These are phyloP conservation scores for Russula abietina DNA, from an alignment of 768 basidiomycete species.

Conservation along the genomic window DNA sequence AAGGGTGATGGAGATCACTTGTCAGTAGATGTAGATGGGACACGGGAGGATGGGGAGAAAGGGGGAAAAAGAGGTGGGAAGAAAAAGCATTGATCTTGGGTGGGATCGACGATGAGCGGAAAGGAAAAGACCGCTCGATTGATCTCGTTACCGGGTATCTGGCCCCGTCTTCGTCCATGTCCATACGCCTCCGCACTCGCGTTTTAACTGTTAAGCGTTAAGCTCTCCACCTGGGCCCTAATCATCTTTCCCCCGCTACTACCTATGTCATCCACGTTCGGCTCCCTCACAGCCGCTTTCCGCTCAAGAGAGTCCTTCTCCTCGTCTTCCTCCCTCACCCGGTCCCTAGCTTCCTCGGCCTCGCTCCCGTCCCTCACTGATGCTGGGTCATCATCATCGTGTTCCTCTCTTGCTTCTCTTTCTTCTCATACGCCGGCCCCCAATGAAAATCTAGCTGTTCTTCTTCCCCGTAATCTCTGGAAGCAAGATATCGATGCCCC, in stretches of 20 bases:
- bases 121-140: constrained; percentile 21
- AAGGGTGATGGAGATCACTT: not conserved
- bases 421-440: constrained; percentile 25
- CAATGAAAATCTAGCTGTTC: constrained; percentile 74
- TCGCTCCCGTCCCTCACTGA: constrained; percentile 27
- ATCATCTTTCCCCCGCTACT: not conserved
- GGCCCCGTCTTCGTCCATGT: not conserved
- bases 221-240: constrained; percentile 2
- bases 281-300: constrained; percentile 19
- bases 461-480: constrained; percentile 65
- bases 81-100: not conserved
- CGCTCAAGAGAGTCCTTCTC: constrained; percentile 17
- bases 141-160: not conserved
- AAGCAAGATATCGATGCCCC: constrained; percentile 64
- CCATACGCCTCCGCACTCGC: constrained; percentile 6
- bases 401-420: constrained; percentile 24
- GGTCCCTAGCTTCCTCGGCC: constrained; percentile 22
- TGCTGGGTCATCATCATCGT: constrained; percentile 27
- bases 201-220: constrained; percentile 16
- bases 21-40: not conserved
- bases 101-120: constrained; percentile 9
- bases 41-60: not conserved
- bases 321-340: constrained; percentile 20
- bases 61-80: not conserved
- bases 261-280: constrained; percentile 9